Percentiles rank a stretch among this genome's conserved stretches.
Evolutionary conservation across 1,284 basidiomycete genomes (phyloP).

Genomic region (Ceratobasidium sp.): DNA sequence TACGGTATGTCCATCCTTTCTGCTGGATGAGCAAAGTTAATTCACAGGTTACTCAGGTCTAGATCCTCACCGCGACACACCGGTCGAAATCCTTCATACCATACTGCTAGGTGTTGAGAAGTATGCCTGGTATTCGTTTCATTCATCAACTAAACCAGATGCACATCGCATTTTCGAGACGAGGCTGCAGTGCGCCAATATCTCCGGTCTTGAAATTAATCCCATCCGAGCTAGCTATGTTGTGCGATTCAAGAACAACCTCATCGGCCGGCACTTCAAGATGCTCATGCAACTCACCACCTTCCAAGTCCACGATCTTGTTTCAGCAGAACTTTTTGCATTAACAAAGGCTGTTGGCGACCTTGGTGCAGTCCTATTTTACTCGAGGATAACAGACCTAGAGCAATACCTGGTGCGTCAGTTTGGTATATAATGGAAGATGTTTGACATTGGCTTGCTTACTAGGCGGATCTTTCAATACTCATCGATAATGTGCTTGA

Average conservation of each 20-base stretch:
- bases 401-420: conserved; percentile 52
- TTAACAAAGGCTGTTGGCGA: conserved; percentile 52
- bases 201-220: conserved; percentile 31
- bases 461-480: neutral
- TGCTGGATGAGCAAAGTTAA: neutral
- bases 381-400: conserved; percentile 52
- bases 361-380: conserved; percentile 54
- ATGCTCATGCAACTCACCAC: conserved; percentile 55
- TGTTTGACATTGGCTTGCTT: too few species aligned
- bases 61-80: conserved; percentile 54
- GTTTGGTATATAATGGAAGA: too few species aligned
- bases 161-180: conserved; percentile 49
- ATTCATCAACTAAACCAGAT: conserved; percentile 51
- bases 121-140: conserved; percentile 56
- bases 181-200: conserved; percentile 45
- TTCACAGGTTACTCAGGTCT: conserved; percentile 14
- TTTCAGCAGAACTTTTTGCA: conserved; percentile 50
- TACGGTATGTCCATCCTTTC: neutral
- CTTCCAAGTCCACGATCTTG: conserved; percentile 54
- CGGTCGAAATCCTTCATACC: conserved; percentile 56
- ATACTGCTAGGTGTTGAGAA: conserved; percentile 57
- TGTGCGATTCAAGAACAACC: conserved; percentile 51
- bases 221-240: conserved; percentile 52
- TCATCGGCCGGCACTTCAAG: conserved; percentile 58
- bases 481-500: conserved; percentile 25